Percentiles rank a stretch among this genome's conserved stretches.
These are phyloP conservation scores for Elsinoe australis DNA, from an alignment of 2,329 filamentous ascomycete species.

Conservation along the genomic window DNA sequence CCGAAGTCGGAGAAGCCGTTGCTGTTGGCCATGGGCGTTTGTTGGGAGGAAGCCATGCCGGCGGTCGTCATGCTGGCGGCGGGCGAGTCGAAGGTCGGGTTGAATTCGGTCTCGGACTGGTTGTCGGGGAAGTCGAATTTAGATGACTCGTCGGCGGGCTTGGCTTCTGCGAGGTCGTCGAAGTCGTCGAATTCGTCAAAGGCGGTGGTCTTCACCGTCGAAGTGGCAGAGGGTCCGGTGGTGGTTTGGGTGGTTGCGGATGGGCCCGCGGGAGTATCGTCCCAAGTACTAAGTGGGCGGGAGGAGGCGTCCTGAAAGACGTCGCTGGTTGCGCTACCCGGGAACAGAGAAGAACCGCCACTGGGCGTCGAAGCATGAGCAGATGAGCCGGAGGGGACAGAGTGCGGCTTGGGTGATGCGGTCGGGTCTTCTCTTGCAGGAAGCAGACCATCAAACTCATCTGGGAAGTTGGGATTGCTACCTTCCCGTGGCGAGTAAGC, in stretches of 20 bases:
- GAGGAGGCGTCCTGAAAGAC: conserved; percentile 27
- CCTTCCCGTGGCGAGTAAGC: conserved; percentile 40
- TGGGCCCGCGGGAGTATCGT: conserved; percentile 15
- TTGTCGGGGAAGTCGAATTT: conserved; percentile 60
- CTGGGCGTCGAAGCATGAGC: conserved; percentile 24
- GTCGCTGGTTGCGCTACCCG: conserved; percentile 20
- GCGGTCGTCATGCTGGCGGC: conserved; percentile 43
- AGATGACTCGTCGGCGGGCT: conserved; percentile 50
- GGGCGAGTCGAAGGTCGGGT: conserved; percentile 68
- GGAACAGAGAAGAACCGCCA: conserved; percentile 8
- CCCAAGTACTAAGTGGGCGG: conserved; percentile 26
- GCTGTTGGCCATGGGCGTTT: conserved; percentile 31
- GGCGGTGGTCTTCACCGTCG: conserved; percentile 42
- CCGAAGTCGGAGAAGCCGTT: conserved; percentile 28
- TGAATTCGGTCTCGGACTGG: conserved; percentile 52
- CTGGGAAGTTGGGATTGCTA: conserved; percentile 38
- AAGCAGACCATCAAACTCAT: conserved; percentile 49
- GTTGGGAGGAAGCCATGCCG: conserved; percentile 33
- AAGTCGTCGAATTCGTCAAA: conserved; percentile 75
- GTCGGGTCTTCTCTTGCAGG: conserved; percentile 49
- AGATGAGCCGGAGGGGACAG: conserved; percentile 36
- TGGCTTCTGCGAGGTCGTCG: conserved; percentile 74
- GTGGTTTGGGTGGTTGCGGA: conserved; percentile 22
- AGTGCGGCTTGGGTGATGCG: conserved; percentile 35
- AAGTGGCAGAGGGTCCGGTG: conserved; percentile 25